These are phyloP conservation scores for Cadophora luteo-olivacea DNA, from an alignment of 2,329 filamentous ascomycete genomes.

Conservation along the genomic window DNA sequence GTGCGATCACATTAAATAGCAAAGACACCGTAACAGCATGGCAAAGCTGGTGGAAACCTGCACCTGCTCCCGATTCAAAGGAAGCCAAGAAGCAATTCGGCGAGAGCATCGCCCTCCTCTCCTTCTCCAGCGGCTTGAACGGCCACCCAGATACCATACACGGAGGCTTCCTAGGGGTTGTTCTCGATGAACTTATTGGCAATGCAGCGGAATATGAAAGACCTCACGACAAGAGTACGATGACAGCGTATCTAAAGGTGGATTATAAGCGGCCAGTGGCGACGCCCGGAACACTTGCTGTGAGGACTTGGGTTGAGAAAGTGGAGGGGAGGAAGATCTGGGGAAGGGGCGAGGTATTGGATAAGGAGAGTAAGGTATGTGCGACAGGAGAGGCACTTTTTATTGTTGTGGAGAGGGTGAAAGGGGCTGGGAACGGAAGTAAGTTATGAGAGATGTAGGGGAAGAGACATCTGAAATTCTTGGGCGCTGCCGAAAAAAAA, in stretches of 20 bases:
- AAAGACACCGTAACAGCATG: conserved; percentile 33
- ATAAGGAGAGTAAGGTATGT: conserved; percentile 54
- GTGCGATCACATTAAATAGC: conserved; percentile 30
- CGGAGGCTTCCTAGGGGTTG: conserved; percentile 62
- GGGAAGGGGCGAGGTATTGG: conserved; percentile 55
- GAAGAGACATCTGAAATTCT: not conserved
- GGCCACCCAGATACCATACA: conserved; percentile 62
- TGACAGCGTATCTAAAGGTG: conserved; percentile 61
- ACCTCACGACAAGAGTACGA: conserved; percentile 31
- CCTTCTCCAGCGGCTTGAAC: conserved; percentile 58
- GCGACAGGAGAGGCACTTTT: conserved; percentile 61
- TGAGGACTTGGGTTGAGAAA: conserved; percentile 52
- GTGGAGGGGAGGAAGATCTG: conserved; percentile 61
- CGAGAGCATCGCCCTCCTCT: conserved; percentile 32
- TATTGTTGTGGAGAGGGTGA: conserved; percentile 30
- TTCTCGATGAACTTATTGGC: conserved; percentile 63
- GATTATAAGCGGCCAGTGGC: conserved; percentile 59
- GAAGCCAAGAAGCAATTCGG: not conserved
- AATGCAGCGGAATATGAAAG: conserved; percentile 24
- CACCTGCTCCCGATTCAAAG: not conserved
- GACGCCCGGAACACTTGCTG: conserved; percentile 56
- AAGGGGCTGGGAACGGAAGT: not conserved
- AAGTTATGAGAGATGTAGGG: not conserved
- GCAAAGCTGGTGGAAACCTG: conserved; percentile 34
- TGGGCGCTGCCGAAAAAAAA: too few species aligned